Base-by-base conservation (phyloP, 83 land plant genomes). In the Picea abies region DNA sequence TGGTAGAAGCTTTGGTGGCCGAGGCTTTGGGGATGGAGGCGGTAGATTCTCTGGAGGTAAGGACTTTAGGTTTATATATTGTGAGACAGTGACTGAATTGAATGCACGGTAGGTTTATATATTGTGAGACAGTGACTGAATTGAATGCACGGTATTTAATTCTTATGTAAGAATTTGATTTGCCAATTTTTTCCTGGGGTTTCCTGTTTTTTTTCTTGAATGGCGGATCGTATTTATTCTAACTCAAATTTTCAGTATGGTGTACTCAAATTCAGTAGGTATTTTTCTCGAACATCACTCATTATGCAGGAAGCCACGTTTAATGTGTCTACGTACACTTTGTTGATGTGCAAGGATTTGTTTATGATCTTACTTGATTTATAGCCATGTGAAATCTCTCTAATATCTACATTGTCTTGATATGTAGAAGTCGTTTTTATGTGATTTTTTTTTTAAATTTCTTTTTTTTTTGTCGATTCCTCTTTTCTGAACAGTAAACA, bases 41-140 rank as follows among this genome's bases (percentile, higher is more conserved):
- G 80, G 93, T 62, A 85, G 89, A 66, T 75, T 83, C 15, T 76
- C 87, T 47, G 70, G 87, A 14, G 89, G 86, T 73, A 23, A 76
- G 78, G 35, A 70, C 73, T 70, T 37, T 14, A 5, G 19, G 5
- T 12, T 4, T 2, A 16, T 16, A 15, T 5, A 70, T 35, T 0
- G 35, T 37, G 17, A 35, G 6, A 19, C 4, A 8, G 17, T 69
- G 17, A 32, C 16, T 32, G 2, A 17, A 70, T 37, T 14, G 2
- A 66, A 25, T 25, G 32, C 69, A 25, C 29, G 10, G 26, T 14
- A 5, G 19, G 5, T 12, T 4, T 2, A 15, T 16, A 15, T 4
- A 70, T 35, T 0, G 35, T 35, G 17, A 35, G 6, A 19, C 4
- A 8, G 17, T 69, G 17, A 32, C 16, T 32, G 2, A 17, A 70